Evolutionary conservation across 352 stramenopile genomes (phyloP).

Genomic region (Globisporangium nagaii): DNA sequence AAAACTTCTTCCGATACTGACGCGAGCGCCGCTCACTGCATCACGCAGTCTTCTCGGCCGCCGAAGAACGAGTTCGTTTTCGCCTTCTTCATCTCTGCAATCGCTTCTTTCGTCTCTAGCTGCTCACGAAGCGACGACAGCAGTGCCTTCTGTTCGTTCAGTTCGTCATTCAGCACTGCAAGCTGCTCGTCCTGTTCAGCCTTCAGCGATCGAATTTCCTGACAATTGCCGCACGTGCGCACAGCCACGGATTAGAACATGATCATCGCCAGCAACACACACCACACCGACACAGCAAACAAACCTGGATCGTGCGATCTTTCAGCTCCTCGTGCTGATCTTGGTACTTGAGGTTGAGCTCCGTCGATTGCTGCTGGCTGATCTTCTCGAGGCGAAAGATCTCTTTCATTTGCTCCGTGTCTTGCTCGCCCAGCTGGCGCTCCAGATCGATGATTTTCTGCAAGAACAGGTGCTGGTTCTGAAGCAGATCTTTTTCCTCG

Average conservation of each 20-base stretch:
- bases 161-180: constrained; percentile 30
- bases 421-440: constrained; percentile 51
- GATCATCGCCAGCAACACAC: neutral
- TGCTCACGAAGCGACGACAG: constrained; percentile 47
- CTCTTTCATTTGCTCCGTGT: constrained; percentile 61
- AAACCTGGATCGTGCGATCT: constrained; percentile 45
- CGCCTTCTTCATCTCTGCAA: constrained; percentile 26
- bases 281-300: neutral
- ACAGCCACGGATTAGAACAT: neutral
- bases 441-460: constrained; percentile 63
- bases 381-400: constrained; percentile 57
- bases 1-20: too few species aligned
- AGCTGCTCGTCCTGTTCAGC: constrained; percentile 55
- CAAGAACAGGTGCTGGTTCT: constrained; percentile 55
- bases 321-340: constrained; percentile 62
- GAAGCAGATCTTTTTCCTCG: constrained; percentile 61
- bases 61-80: constrained; percentile 35
- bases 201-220: constrained; percentile 61
- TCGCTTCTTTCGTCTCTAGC: constrained; percentile 41
- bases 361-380: constrained; percentile 34
- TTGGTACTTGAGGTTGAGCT: constrained; percentile 36
- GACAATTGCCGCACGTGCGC: neutral
- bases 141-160: constrained; percentile 45
- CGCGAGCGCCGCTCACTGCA: constrained; percentile 25
- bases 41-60: constrained; percentile 43